Conservation (phyloP, 768 basidiomycete species). For the Udeniomyces megalosporus region DNA sequence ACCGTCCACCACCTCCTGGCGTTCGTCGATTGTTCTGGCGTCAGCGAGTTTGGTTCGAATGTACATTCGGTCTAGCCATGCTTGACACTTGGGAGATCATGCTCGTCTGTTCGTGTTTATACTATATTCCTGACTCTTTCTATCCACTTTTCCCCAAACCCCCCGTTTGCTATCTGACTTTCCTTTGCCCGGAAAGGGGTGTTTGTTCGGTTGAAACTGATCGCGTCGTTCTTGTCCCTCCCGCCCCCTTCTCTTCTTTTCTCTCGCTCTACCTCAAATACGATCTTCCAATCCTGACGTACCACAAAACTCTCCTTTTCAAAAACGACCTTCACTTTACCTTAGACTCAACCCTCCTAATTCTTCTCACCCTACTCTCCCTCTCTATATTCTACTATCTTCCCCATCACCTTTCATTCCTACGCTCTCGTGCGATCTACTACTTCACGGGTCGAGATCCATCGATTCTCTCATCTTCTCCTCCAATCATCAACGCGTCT, state of each 20-base stretch:
- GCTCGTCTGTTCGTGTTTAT: conserved; percentile 40
- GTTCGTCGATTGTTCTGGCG: conserved; percentile 36
- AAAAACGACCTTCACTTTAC: no score
- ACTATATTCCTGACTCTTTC: neutral
- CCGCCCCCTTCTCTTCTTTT: neutral
- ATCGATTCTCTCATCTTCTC: no score
- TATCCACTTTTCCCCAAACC: neutral
- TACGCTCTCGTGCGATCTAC: conserved; percentile 42
- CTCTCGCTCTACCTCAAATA: neutral
- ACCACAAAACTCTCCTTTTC: no score
- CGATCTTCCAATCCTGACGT: no score
- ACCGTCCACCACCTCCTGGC: conserved; percentile 16
- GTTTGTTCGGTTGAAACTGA: neutral
- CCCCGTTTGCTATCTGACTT: neutral
- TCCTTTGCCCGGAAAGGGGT: neutral
- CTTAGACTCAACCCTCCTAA: conserved; percentile 34
- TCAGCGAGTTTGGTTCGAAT: conserved; percentile 42
- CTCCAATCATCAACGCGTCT: no score
- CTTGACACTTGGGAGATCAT: conserved; percentile 56
- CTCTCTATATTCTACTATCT: conserved; percentile 43
- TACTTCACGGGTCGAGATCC: conserved; percentile 40
- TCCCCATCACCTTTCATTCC: conserved; percentile 41
- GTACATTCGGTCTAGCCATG: conserved; percentile 44
- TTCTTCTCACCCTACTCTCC: conserved; percentile 36
- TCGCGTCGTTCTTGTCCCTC: neutral